Evolutionary conservation across 495 filamentous ascomycete species (phyloP), one percentile per base, ranked within the genome.

Genomic region (Hyphodiscus hymeniophilus): DNA sequence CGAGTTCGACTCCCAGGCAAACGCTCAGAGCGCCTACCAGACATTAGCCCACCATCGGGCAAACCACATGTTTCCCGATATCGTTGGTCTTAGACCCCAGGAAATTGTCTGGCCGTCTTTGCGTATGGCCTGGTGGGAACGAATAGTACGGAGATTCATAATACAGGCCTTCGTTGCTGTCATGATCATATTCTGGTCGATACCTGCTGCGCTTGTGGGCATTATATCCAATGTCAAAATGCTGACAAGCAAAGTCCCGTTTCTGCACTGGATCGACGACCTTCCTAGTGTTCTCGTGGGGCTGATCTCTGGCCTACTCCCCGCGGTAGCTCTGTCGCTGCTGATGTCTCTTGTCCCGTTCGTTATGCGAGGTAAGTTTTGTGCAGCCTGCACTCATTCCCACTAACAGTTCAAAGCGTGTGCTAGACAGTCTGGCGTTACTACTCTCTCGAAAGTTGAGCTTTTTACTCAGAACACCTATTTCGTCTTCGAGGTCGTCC

Each of bases 141-240:
- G 80, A 30, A 68, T 94, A 31, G 58, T 92, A 34, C 84, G 89
- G 38, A 70, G 81, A 61, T 76, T 83, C 45, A 71, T 71, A n/a
- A 82, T 86, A 10, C 67, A 82, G 33, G 77, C 70, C 40, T 83
- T 89, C 60, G 80, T 96, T 42, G 60, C 66, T 23, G 82, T 71
- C 15, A 67, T 96, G 66, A 87, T 97, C 57, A 74, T 98, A 55
- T 96, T 98, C 75, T 97, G 88, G 88, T 84, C 89, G 2, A 84
- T 98, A 48, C 92, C 92, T 7, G 87, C 94, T 30, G 87, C 81
- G 16, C 70, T 89, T 44, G 87, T 96, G 43, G 91, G 87, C 68
- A 56, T 74, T n/a, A 83, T 98, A 57, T 94, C 89, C 50, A 94
- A 96, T 63, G 78, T 97, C 62, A 73, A 77, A 59, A 72, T 67